Evolutionary conservation across 2,329 filamentous ascomycete species (phyloP).

Genomic region (Cyclaneusma minus): DNA sequence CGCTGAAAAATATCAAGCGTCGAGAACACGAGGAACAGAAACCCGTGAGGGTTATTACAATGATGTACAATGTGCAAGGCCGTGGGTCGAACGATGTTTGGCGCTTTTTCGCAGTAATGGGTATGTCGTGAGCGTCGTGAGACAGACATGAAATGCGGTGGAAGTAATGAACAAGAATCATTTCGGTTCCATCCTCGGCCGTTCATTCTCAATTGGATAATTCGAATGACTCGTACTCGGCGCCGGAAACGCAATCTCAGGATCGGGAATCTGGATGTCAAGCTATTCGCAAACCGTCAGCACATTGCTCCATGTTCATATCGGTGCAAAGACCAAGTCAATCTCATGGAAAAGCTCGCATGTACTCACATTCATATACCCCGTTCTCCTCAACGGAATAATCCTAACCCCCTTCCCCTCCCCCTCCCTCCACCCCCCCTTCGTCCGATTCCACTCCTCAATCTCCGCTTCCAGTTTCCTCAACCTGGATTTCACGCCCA

Average conservation of each 20-base stretch:
- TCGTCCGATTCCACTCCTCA: slow-evolving; percentile 69
- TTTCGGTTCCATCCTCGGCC: too few species aligned
- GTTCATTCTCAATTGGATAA: too few species aligned
- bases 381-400: slow-evolving; percentile 65
- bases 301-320: slow-evolving; percentile 1
- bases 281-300: slow-evolving; percentile 32
- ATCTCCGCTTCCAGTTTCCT: slow-evolving; percentile 64
- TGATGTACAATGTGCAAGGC: too few species aligned
- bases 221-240: too few species aligned
- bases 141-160: too few species aligned
- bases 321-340: neutral
- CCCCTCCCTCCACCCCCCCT: slow-evolving; percentile 37
- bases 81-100: too few species aligned
- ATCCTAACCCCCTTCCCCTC: slow-evolving; percentile 47
- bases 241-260: slow-evolving; percentile 39
- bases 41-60: too few species aligned
- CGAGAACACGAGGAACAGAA: too few species aligned
- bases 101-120: too few species aligned
- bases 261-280: slow-evolving; percentile 69
- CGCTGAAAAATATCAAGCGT: too few species aligned
- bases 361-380: slow-evolving; percentile 62
- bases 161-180: too few species aligned
- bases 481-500: slow-evolving; percentile 57
- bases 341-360: neutral
- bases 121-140: too few species aligned